Evolutionary conservation across 768 basidiomycete genomes (phyloP).

Genomic region (Tubosaeta brunneosetosa): DNA sequence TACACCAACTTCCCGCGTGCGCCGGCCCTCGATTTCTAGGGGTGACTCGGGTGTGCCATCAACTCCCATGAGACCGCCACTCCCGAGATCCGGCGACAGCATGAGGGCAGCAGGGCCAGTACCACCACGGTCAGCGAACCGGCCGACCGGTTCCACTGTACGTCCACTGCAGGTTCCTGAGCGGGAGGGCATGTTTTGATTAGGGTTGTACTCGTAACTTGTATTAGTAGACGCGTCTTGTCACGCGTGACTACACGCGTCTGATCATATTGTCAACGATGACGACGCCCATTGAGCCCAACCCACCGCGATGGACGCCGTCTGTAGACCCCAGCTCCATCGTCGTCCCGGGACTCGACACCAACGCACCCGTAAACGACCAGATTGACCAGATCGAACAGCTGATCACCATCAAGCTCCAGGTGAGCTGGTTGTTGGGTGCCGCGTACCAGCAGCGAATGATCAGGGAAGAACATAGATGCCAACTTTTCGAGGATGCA

Average conservation of each 20-base stretch:
- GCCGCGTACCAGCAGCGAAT: conserved; percentile 8
- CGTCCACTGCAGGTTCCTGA: conserved; percentile 49
- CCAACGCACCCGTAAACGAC: conserved; percentile 60
- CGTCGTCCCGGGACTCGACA: conserved; percentile 67
- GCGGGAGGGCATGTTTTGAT: conserved; percentile 61
- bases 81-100: conserved; percentile 22
- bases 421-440: conserved; percentile 43
- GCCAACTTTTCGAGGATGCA: conserved; percentile 91
- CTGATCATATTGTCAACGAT: neutral
- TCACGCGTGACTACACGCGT: conserved; percentile 21
- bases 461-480: conserved; percentile 68
- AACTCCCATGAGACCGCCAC: conserved; percentile 19
- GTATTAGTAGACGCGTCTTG: conserved; percentile 7
- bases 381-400: conserved; percentile 97
- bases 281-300: conserved; percentile 47
- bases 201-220: neutral
- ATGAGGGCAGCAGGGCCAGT: conserved; percentile 47
- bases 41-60: conserved; percentile 25
- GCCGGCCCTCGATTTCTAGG: conserved; percentile 21
- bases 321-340: conserved; percentile 60
- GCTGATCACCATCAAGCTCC: conserved; percentile 86
- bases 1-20: conserved; percentile 26
- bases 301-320: conserved; percentile 64
- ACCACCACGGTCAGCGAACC: conserved; percentile 61
- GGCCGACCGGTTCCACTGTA: conserved; percentile 51